Evolutionary conservation across 768 basidiomycete genomes (phyloP).

Genomic region (Boletus sp.): DNA sequence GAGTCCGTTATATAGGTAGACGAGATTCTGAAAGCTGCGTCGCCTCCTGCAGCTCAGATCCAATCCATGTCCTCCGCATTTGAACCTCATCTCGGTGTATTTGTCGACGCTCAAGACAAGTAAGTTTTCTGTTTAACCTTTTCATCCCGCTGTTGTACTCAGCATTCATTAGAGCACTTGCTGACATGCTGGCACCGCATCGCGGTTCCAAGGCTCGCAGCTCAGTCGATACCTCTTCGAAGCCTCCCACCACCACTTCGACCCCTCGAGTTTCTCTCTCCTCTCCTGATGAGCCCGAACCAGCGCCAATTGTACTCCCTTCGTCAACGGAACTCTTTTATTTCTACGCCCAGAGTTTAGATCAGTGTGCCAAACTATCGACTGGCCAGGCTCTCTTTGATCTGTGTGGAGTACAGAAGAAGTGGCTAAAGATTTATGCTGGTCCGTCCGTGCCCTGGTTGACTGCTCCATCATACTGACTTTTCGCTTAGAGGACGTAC

Average conservation of each 20-base stretch:
- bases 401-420: conserved; percentile 76
- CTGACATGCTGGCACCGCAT: conserved; percentile 87
- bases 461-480: not conserved
- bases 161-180: conserved; percentile 56
- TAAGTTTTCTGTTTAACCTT: conserved; percentile 37
- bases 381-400: conserved; percentile 83
- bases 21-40: conserved; percentile 57
- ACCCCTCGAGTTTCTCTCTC: conserved; percentile 38
- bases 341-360: conserved; percentile 92
- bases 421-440: conserved; percentile 93
- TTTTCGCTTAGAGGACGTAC: conserved; percentile 72
- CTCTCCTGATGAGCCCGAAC: conserved; percentile 41
- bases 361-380: conserved; percentile 89
- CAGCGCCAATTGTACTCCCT: conserved; percentile 70
- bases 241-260: conserved; percentile 23
- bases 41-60: conserved; percentile 46
- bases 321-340: conserved; percentile 97
- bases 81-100: conserved; percentile 88
- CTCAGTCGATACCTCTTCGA: conserved; percentile 58
- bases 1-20: conserved; percentile 43
- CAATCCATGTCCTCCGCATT: conserved; percentile 86
- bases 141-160: not conserved
- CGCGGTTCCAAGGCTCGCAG: conserved; percentile 59
- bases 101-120: conserved; percentile 97
- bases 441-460: conserved; percentile 42